Evolutionary conservation across 345 rosid species (phyloP).

Genomic region (Hibiscus syriacus): DNA sequence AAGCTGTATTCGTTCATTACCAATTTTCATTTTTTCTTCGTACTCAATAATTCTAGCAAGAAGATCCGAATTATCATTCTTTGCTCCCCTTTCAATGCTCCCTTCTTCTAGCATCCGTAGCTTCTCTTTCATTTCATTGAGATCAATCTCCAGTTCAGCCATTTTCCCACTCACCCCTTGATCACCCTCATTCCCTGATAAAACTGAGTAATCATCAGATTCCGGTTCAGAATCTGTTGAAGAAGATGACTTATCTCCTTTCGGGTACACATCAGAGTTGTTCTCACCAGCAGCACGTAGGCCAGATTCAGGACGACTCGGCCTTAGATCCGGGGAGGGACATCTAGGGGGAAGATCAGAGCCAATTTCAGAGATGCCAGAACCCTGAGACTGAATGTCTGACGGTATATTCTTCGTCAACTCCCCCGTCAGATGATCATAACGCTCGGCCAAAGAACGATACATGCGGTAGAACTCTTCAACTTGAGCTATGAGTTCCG

Average conservation of each 20-base stretch:
- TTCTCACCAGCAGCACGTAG: constrained; percentile 55
- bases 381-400: constrained; percentile 55
- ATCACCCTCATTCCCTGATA: constrained; percentile 35
- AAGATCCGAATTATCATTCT: constrained; percentile 25
- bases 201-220: constrained; percentile 51
- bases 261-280: constrained; percentile 40
- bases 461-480: constrained; percentile 84
- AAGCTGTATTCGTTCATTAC: constrained; percentile 38
- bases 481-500: constrained; percentile 59
- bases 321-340: constrained; percentile 49
- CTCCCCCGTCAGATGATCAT: constrained; percentile 73
- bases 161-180: constrained; percentile 39
- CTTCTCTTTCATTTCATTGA: constrained; percentile 49
- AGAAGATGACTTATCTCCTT: constrained; percentile 63
- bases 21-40: constrained; percentile 49
- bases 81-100: constrained; percentile 21
- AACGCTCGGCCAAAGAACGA: constrained; percentile 79
- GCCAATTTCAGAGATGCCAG: constrained; percentile 39
- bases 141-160: constrained; percentile 53
- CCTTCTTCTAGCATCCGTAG: constrained; percentile 42
- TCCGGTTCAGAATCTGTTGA: constrained; percentile 60
- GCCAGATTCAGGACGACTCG: constrained; percentile 32
- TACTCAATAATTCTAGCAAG: constrained; percentile 35
- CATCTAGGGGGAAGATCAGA: constrained; percentile 26
- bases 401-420: constrained; percentile 41